Percentiles rank a stretch among this genome's conserved stretches.
phyloP scores from a whole-genome alignment of 345 rosid genomes.

The Pugionium dolabratum region DNA sequence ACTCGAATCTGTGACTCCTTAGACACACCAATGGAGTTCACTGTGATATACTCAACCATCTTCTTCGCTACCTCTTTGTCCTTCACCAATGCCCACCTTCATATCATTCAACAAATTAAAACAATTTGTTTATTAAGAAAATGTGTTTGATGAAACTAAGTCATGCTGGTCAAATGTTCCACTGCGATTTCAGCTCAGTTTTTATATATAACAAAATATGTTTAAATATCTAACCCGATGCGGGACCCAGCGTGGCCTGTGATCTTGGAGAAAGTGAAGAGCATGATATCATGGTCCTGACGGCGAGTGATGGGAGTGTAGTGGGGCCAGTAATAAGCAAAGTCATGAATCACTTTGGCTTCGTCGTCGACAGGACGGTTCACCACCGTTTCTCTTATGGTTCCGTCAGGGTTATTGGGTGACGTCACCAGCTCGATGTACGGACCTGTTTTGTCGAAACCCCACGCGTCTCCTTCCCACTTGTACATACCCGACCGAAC shows the following conservation, averaged over 20 bases:
- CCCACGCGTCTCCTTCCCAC: slow-evolving; percentile 85
- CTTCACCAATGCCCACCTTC: slow-evolving; percentile 82
- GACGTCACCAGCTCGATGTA: slow-evolving; percentile 73
- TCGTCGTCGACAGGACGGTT: slow-evolving; percentile 47
- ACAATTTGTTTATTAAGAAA: too few relatives aligned
- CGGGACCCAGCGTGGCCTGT: slow-evolving; percentile 95
- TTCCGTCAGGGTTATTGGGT: slow-evolving; percentile 88
- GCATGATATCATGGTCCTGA: slow-evolving; percentile 74
- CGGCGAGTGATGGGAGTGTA: slow-evolving; percentile 64
- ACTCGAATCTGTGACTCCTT: slow-evolving; percentile 86
- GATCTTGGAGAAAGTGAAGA: slow-evolving; percentile 88
- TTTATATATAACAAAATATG: too few relatives aligned
- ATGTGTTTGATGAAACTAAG: too few relatives aligned
- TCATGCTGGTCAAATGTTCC: too few relatives aligned
- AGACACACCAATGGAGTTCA: slow-evolving; percentile 76
- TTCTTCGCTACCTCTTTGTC: slow-evolving; percentile 62
- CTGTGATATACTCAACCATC: slow-evolving; percentile 62
- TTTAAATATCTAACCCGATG: slow-evolving; percentile 58
- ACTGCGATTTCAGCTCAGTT: too few relatives aligned
- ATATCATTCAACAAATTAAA: slow-evolving; percentile 3
- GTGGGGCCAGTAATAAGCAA: slow-evolving; percentile 94
- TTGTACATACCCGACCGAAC: slow-evolving; percentile 64
- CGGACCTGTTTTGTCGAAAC: slow-evolving; percentile 56
- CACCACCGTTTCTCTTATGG: slow-evolving; percentile 64
- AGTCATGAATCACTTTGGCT: slow-evolving; percentile 71